Conservation (phyloP, 2,329 filamentous ascomycete species). For the Dactylellina parvicollis region DNA sequence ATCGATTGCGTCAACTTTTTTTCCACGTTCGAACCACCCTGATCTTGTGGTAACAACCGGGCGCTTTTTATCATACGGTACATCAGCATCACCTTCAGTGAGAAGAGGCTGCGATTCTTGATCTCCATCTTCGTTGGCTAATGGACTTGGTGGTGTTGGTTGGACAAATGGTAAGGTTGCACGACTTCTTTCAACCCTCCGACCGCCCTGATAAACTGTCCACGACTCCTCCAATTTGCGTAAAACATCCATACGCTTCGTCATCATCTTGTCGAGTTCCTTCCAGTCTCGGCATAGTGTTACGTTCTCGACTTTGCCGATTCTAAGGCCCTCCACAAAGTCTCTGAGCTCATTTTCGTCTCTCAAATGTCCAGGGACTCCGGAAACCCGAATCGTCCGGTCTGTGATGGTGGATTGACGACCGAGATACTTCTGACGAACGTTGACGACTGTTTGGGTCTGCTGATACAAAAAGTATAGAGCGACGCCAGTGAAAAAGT, state of each 20-base stretch:
- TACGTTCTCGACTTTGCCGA: constrained; percentile 89
- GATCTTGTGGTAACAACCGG: constrained; percentile 81
- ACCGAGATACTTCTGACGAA: constrained; percentile 89
- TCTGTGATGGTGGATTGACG: constrained; percentile 96
- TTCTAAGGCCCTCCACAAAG: constrained; percentile 85
- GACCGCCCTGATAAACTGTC: constrained; percentile 76
- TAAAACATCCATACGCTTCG: constrained; percentile 72
- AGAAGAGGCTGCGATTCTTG: constrained; percentile 72
- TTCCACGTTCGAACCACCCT: constrained; percentile 77
- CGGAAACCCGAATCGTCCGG: constrained; percentile 88
- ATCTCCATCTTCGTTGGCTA: constrained; percentile 59
- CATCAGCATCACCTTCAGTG: constrained; percentile 62
- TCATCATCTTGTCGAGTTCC: constrained; percentile 78
- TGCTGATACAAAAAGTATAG: constrained; percentile 84
- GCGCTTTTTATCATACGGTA: constrained; percentile 65
- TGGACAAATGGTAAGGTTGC: constrained; percentile 66
- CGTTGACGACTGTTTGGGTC: constrained; percentile 83
- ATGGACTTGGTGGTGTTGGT: constrained; percentile 58
- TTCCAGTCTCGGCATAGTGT: constrained; percentile 88
- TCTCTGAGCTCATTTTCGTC: constrained; percentile 84
- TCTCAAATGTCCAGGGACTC: constrained; percentile 80
- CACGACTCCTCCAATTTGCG: constrained; percentile 83
- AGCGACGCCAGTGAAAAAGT: constrained; percentile 84
- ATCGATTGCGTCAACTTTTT: constrained; percentile 86
- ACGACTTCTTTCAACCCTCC: constrained; percentile 64